Base-by-base conservation (phyloP, 1,139 yeast species). In the Geotrichum candidum region DNA sequence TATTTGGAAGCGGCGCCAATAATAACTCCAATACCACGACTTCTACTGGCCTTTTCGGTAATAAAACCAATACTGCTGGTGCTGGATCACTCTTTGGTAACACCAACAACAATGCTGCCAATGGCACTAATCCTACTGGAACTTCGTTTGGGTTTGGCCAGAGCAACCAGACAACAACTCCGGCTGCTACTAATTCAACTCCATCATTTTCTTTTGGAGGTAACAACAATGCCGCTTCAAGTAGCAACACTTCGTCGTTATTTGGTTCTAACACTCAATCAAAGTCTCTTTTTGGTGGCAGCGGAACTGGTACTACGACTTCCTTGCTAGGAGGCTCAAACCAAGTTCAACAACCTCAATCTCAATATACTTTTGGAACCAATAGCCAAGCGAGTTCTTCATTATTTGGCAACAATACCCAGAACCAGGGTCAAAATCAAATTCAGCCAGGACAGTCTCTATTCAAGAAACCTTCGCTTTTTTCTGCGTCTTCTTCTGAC, bases 401-500 rank as follows among this genome's bases (percentile, higher is more conserved):
- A n/a, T 35, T 41, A 11, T 18, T 38, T 15, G 46, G 45, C 25
- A 51, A 55, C 33, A 53, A 11, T 23, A 33, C 31, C 11, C 46
- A 35, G n/a, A 23, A 53, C 15, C 23, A 38, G 15, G 46, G 41
- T 6, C 46, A 53, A 23, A 38, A 4, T 13, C 52, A 25, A 25
- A 2, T 27, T 25, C 33, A 25, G 25, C 57, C 38, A 23, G 60
- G 53, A n/a, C 57, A 60, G 11, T 60, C 62, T 9, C 38, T 60
- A n/a, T 60, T 60, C 54, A 53, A 60, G 48, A 60, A 60, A 31
- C 27, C 41, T 23, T 60, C 60, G 13, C 23, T 60, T 5, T 60
- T 56, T 33, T 57, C 62, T 6, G 60, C 50, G 5, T 57, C 62
- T 33, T 56, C 62, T 18, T 52, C 57, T 0, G 62, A 53, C 9